phyloP scores from a whole-genome alignment of 768 basidiomycete genomes.

The Boletus rubescentipes region DNA sequence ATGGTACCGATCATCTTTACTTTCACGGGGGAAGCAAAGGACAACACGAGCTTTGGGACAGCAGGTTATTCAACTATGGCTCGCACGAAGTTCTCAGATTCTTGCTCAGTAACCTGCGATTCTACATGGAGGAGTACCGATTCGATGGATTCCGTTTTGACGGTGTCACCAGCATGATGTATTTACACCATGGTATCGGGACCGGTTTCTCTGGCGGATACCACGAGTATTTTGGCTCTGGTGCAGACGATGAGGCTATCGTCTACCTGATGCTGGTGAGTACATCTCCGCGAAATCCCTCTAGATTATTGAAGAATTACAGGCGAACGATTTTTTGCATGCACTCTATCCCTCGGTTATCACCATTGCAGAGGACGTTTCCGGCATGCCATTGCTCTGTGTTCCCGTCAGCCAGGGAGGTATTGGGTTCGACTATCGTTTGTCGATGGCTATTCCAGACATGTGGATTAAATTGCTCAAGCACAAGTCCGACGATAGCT shows the following conservation, averaged over 20 bases:
- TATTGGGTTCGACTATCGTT: slow-evolving; percentile 95
- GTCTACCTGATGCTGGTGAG: slow-evolving; percentile 96
- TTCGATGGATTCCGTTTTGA: slow-evolving; percentile 99
- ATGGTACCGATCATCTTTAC: slow-evolving; percentile 96
- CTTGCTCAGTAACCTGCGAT: slow-evolving; percentile 91
- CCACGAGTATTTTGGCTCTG: slow-evolving; percentile 93
- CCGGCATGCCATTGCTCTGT: slow-evolving; percentile 96
- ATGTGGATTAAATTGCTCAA: slow-evolving; percentile 99
- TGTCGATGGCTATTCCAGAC: slow-evolving; percentile 98
- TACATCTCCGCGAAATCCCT: slow-evolving; percentile 7
- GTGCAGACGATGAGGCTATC: slow-evolving; percentile 84
- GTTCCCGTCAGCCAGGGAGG: slow-evolving; percentile 78
- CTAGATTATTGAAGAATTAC: slow-evolving; percentile 7
- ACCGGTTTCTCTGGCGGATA: slow-evolving; percentile 98
- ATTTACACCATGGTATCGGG: slow-evolving; percentile 95
- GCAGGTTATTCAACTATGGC: slow-evolving; percentile 95
- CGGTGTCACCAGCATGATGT: slow-evolving; percentile 99
- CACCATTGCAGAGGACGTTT: slow-evolving; percentile 98
- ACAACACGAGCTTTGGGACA: slow-evolving; percentile 96
- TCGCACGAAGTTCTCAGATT: slow-evolving; percentile 94
- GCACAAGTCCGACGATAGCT: slow-evolving; percentile 81
- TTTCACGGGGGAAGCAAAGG: slow-evolving; percentile 95
- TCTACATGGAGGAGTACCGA: slow-evolving; percentile 91
- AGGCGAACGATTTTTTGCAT: slow-evolving; percentile 95
- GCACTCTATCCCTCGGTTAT: slow-evolving; percentile 73